Percentiles rank a stretch among this genome's conserved stretches.
phyloP scores from a whole-genome alignment of 306 rosid species.

The Sicyos baderoa region DNA sequence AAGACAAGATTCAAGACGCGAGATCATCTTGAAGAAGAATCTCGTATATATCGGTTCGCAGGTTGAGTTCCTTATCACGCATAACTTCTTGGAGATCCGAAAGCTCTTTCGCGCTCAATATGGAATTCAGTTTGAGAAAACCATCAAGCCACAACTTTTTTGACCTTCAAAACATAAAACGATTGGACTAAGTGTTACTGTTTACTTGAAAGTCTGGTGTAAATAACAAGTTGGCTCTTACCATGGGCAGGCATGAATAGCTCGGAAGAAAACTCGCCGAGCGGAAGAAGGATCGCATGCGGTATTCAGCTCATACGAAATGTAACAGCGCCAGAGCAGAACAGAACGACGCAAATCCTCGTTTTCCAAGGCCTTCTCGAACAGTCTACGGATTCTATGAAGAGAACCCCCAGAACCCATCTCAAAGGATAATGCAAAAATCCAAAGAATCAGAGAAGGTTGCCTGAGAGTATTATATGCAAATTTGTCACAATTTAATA shows the following conservation, averaged over 20 bases:
- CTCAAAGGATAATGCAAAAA: slow-evolving; percentile 73
- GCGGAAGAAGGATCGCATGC: slow-evolving; percentile 59
- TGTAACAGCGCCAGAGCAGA: slow-evolving; percentile 80
- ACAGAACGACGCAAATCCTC: slow-evolving; percentile 54
- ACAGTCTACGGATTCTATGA: slow-evolving; percentile 77
- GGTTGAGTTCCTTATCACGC: slow-evolving; percentile 76
- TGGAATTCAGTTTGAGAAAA: slow-evolving; percentile 55
- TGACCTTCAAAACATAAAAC: slow-evolving; percentile 45
- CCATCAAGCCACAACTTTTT: slow-evolving; percentile 91
- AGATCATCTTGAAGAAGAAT: slow-evolving; percentile 72
- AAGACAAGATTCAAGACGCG: not conserved
- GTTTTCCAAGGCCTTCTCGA: slow-evolving; percentile 67
- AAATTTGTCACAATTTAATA: slow-evolving; percentile 5
- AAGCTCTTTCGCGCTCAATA: slow-evolving; percentile 69
- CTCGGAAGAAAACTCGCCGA: slow-evolving; percentile 78
- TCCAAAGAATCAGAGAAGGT: slow-evolving; percentile 71
- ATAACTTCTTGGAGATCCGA: slow-evolving; percentile 96
- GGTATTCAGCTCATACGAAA: slow-evolving; percentile 53
- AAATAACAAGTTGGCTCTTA: slow-evolving; percentile 28
- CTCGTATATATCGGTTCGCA: slow-evolving; percentile 88
- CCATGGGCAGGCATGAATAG: slow-evolving; percentile 97
- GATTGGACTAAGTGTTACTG: not conserved
- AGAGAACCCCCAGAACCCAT: slow-evolving; percentile 59
- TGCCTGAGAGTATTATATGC: slow-evolving; percentile 44
- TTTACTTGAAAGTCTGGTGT: slow-evolving; percentile 7